phyloP scores from a whole-genome alignment of 2,329 filamentous ascomycete genomes.

The Cladosporium sp. region DNA sequence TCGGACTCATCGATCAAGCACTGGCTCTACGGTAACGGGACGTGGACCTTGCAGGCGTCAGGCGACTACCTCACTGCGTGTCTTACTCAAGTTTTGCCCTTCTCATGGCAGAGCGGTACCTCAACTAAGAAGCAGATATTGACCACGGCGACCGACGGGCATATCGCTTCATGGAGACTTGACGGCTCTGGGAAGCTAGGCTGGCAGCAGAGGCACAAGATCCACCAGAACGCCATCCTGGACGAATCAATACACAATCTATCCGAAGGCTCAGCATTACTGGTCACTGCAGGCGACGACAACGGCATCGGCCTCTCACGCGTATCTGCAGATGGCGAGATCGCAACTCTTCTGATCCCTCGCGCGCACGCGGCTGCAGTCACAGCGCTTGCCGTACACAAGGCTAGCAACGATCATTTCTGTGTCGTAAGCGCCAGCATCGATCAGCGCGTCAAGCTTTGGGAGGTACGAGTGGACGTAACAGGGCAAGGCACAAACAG shows the following conservation, averaged over 20 bases:
- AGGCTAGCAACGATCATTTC: constrained; percentile 9
- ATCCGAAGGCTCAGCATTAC: constrained; percentile 35
- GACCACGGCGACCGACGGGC: constrained; percentile 76
- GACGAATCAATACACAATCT: constrained; percentile 33
- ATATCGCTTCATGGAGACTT: constrained; percentile 55
- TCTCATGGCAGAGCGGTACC: constrained; percentile 19
- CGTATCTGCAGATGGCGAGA: not conserved
- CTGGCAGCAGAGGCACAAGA: constrained; percentile 36
- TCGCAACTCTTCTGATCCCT: constrained; percentile 38
- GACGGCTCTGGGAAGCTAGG: constrained; percentile 14
- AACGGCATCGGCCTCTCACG: constrained; percentile 64
- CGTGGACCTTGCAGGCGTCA: constrained; percentile 32
- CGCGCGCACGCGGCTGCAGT: constrained; percentile 67
- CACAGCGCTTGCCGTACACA: constrained; percentile 46
- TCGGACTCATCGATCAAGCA: constrained; percentile 76
- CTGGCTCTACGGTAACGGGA: constrained; percentile 20
- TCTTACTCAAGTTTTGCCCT: constrained; percentile 56
- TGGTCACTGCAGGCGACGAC: constrained; percentile 82
- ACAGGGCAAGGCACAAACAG: constrained; percentile 18
- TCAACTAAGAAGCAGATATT: constrained; percentile 40
- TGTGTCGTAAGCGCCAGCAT: constrained; percentile 32
- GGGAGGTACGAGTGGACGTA: constrained; percentile 32
- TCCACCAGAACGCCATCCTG: constrained; percentile 83
- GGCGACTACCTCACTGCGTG: constrained; percentile 52
- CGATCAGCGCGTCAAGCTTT: constrained; percentile 45